Evolutionary conservation across 2,329 filamentous ascomycete species (phyloP).

Genomic region (Fusarium ramigenum): DNA sequence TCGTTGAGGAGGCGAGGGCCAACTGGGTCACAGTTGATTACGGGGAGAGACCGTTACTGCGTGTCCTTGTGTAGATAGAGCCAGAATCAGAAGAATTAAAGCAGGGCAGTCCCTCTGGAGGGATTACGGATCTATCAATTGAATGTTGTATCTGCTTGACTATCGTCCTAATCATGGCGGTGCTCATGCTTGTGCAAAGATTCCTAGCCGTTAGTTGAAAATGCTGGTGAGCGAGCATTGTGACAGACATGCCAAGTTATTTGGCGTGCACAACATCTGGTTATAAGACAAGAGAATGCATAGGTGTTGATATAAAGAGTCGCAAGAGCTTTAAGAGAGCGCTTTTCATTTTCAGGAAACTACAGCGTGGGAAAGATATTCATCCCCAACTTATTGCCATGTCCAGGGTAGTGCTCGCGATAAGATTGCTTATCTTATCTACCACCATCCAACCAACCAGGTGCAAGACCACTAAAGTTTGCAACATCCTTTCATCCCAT

Average conservation of each 20-base stretch:
- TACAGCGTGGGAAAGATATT: fast-evolving
- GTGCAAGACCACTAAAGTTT: background rate
- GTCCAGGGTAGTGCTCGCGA: background rate
- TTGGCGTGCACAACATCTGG: too few species aligned
- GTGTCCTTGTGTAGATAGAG: too few species aligned
- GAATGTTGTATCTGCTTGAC: fast-evolving
- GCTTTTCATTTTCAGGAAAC: fast-evolving
- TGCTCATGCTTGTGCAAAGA: fast-evolving
- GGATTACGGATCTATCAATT: fast-evolving
- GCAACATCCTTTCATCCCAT: background rate
- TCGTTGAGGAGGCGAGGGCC: background rate
- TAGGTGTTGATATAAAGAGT: fast-evolving
- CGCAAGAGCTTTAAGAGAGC: fast-evolving
- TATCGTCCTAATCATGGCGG: fast-evolving
- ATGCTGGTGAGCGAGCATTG: fast-evolving
- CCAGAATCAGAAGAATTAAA: too few species aligned
- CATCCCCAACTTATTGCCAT: background rate
- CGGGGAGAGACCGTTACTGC: fast-evolving
- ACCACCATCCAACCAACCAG: fast-evolving
- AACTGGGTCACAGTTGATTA: background rate
- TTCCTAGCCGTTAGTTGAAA: fast-evolving
- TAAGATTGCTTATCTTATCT: background rate
- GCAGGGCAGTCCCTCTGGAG: fast-evolving
- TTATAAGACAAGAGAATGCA: fast-evolving
- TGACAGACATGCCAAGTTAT: fast-evolving